Percentiles rank a stretch among this genome's conserved stretches.
phyloP scores from a whole-genome alignment of 2,329 filamentous ascomycete genomes.

The Phaeomoniella chlamydospora region DNA sequence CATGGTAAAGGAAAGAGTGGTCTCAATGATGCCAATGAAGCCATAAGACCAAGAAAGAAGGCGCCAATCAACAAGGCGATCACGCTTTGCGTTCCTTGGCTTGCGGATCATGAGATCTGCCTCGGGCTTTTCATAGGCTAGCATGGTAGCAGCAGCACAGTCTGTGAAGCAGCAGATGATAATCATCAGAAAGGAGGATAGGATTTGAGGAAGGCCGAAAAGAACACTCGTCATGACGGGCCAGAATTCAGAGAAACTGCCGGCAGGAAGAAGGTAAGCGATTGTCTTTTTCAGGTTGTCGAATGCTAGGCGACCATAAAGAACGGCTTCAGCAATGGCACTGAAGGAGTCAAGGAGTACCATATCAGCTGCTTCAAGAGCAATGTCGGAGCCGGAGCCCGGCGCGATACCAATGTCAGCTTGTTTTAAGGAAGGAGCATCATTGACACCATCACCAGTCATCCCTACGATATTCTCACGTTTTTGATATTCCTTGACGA shows the following conservation, averaged over 20 bases:
- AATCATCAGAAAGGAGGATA: constrained; percentile 57
- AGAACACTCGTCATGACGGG: constrained; percentile 59
- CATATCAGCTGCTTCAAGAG: constrained; percentile 49
- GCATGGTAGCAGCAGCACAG: constrained; percentile 54
- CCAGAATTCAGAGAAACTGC: constrained; percentile 56
- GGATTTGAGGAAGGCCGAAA: constrained; percentile 58
- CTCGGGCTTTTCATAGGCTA: constrained; percentile 66
- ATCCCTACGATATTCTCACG: constrained; percentile 42
- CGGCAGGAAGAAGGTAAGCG: constrained; percentile 59
- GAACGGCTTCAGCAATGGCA: constrained; percentile 56
- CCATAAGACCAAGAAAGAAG: constrained; percentile 61
- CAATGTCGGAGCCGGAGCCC: constrained; percentile 43
- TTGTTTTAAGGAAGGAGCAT: constrained; percentile 39
- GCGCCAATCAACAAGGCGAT: constrained; percentile 59
- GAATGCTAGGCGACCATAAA: constrained; percentile 62
- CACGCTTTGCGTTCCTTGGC: constrained; percentile 53
- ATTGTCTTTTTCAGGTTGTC: constrained; percentile 68
- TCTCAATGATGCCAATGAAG: constrained; percentile 52
- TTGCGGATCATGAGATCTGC: constrained; percentile 57
- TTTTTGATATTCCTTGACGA: constrained; percentile 59
- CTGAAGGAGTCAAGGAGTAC: constrained; percentile 54
- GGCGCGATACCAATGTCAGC: constrained; percentile 48
- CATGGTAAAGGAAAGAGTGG: constrained; percentile 47
- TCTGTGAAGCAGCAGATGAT: constrained; percentile 54
- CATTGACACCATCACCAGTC: constrained; percentile 34